A percentile compares a stretch with the other conserved stretches of the same genome.
phyloP scores from a whole-genome alignment of 257 asterid genomes.

The Solanum verrucosum region DNA sequence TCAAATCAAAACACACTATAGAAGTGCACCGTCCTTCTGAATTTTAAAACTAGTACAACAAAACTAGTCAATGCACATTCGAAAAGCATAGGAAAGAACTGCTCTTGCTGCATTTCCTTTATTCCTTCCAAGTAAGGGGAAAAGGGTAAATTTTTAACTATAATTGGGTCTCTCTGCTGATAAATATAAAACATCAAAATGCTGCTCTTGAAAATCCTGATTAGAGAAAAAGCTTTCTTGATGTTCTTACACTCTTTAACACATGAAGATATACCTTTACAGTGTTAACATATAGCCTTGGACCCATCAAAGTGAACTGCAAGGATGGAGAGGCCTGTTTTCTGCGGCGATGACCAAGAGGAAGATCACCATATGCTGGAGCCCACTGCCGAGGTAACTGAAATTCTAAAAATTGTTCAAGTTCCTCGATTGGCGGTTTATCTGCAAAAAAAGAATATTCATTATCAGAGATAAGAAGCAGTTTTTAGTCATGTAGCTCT shows the following conservation, averaged over 20 bases:
- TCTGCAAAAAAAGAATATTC: conserved; percentile 29
- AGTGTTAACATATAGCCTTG: conserved; percentile 87
- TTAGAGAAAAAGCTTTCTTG: not conserved
- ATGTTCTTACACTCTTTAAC: not conserved
- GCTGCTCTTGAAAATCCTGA: not conserved
- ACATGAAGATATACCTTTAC: conserved; percentile 40
- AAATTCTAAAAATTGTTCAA: conserved; percentile 75
- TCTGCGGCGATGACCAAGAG: conserved; percentile 65
- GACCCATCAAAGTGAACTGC: conserved; percentile 75
- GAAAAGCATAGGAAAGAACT: not conserved
- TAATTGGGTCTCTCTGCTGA: not conserved
- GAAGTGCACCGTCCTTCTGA: not conserved
- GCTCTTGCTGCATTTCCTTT: not conserved
- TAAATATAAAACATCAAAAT: not conserved
- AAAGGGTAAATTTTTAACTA: not conserved
- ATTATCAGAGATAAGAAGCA: conserved; percentile 8
- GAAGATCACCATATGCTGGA: conserved; percentile 80
- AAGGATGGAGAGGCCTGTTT: conserved; percentile 77
- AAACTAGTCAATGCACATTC: not conserved
- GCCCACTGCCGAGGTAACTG: conserved; percentile 97
- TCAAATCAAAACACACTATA: not conserved
- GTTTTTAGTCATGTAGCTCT: not conserved
- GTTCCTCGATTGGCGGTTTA: conserved; percentile 90
- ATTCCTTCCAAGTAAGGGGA: not conserved
- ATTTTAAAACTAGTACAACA: not conserved